phyloP scores from a whole-genome alignment of 345 rosid species.

The Cardiospermum halicacabum region DNA sequence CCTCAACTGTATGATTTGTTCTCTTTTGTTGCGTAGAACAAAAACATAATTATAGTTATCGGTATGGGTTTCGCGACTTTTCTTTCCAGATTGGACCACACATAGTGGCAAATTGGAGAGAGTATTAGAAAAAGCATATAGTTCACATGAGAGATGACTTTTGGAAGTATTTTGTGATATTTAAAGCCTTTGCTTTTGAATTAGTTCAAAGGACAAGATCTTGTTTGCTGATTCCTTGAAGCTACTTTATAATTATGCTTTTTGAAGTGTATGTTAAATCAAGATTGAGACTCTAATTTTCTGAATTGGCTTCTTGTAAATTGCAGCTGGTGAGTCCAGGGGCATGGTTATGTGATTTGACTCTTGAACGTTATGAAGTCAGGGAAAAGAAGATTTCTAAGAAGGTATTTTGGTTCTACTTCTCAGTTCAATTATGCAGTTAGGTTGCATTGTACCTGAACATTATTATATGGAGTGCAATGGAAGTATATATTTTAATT shows the following conservation, averaged over 20 bases:
- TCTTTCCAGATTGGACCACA: constrained; percentile 8
- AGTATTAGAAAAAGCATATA: not conserved
- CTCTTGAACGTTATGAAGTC: constrained; percentile 53
- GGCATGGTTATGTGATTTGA: constrained; percentile 52
- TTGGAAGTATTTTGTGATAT: not conserved
- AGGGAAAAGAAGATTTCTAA: constrained; percentile 58
- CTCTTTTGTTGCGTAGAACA: not conserved
- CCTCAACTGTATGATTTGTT: not conserved
- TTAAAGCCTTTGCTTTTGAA: not conserved
- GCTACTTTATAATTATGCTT: not conserved
- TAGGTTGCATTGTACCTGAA: no score
- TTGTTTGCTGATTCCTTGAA: not conserved
- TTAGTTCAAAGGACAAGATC: not conserved
- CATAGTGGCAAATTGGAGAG: not conserved
- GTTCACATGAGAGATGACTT: not conserved
- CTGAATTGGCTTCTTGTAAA: not conserved
- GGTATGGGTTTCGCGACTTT: not conserved
- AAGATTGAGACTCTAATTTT: no score
- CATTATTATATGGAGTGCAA: no score
- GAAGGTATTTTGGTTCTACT: constrained; percentile 28
- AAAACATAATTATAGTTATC: not conserved
- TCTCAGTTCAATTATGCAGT: no score
- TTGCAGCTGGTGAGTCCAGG: constrained; percentile 52
- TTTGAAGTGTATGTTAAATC: no score
- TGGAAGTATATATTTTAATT: no score